Evolutionary conservation across 2,329 filamentous ascomycete genomes (phyloP), one percentile per base, ranked within the genome.

Genomic region (Lecanicillium sp.): DNA sequence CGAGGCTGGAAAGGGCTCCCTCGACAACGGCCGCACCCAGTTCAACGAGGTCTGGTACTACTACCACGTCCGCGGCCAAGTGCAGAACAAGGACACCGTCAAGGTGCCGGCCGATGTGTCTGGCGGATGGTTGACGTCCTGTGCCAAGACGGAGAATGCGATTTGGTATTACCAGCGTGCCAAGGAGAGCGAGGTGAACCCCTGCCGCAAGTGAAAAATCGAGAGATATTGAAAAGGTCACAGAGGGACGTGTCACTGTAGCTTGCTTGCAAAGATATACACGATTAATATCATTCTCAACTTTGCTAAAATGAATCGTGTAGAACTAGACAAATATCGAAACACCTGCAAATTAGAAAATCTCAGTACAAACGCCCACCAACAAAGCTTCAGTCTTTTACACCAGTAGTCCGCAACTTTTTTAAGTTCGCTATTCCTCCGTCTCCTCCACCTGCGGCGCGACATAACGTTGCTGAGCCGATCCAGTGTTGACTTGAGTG

Each of bases 21-120:
- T 51, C 3, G 79, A 83, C 49, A 69, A 62, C 40, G 78, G 79
- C 2, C 60, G 61, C 45, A 82, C 77, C 2, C 63, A 70, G 22
- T 47, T 84, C 34, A 69, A 55, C 42, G 79, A 84, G 65, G 65
- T 79, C 11, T 84, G 78, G 77, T 84, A 83, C 52, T 82, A 81
- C 50, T 68, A 73, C 55, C 71, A 81, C 55, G 72, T 74, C 37
- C 68, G 65, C 40, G 79, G 79, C 4, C 57, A 66, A 13, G 69
- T 76, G 6, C 79, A 82, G 59, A 59, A 67, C 39, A 64, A 61
- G 3, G 55, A 69, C 29, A 66, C 60, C 9, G 50, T 72, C 17
- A 63, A 67, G 5, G 52, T 68, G 9, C 51, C 57, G n/a, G 61
- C 62, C 7, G 57, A 60, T 39, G 62, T 68, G 3, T 68, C 71